Evolutionary conservation across 148 eudicot species (phyloP), one percentile per base, ranked within the genome.

Genomic region (Fagopyrum esculentum): DNA sequence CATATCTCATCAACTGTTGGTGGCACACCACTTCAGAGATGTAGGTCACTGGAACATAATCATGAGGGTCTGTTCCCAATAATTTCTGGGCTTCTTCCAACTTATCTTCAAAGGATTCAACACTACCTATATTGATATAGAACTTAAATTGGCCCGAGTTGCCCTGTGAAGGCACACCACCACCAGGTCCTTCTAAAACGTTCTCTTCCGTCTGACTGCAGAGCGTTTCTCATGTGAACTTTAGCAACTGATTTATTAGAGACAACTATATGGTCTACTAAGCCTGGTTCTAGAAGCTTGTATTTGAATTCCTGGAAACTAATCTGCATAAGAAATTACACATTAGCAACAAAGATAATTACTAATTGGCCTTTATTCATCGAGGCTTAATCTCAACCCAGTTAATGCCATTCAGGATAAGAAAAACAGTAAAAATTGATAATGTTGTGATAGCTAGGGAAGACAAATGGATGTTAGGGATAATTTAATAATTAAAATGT

Each of bases 221-320:
- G n/a, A n/a, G n/a, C n/a, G 82, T 77, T 84, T 73, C 89, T 82
- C 44, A 93, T 85, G 73, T 87, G 91, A 12, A 93, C 93, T 88
- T 91, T 93, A 46, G 97, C 98, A 75, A 93, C 91, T 71, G 92
- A 87, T 79, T 86, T 93, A 72, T 89, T 89, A 17, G 90, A 45
- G 60, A 93, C 86, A 51, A 91, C 94, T 26, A 91, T 85, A 66
- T 81, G 98, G 68, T 93, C 98, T 74, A 93, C 98, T 56, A 90
- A 78, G 66, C 98, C 98, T 17, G 93, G 98, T 82, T 93, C 98
- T 73, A 93, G 84, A 72, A 93, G 89, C 85, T 93, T 93, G 80
- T 87, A 89, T 84, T 86, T 91, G 77, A 93, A 93, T 78, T 93
- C 98, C 82, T 93, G 98, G 81, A 93, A 93, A 84, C 98, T 93